phyloP scores from a whole-genome alignment of 2,329 filamentous ascomycete genomes.

The Capronia americana region DNA sequence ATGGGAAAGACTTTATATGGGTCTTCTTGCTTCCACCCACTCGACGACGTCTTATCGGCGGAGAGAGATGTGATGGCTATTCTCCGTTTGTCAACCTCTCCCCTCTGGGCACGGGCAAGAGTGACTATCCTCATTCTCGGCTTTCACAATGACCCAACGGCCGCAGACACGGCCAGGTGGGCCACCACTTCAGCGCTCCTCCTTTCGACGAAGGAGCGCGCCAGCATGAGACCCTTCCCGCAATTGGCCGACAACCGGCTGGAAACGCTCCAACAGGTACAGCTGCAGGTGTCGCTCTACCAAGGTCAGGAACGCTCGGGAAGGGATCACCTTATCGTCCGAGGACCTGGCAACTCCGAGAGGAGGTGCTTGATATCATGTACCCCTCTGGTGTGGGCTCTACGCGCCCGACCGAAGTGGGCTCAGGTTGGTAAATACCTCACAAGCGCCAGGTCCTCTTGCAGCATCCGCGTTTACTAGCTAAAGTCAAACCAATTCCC shows the following conservation, averaged over 20 bases:
- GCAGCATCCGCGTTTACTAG: neutral
- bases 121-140: neutral
- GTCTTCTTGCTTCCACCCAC: neutral
- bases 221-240: neutral
- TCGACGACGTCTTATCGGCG: neutral
- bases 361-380: neutral
- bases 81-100: neutral
- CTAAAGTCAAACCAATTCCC: conserved; percentile 2
- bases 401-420: neutral
- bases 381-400: neutral
- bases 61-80: neutral
- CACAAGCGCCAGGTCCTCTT: neutral
- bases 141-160: neutral
- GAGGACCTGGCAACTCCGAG: neutral
- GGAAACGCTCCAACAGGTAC: neutral
- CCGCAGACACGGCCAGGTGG: neutral
- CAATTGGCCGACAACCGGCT: neutral
- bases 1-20: neutral
- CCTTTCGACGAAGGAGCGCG: neutral
- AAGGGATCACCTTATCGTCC: conserved; percentile 2
- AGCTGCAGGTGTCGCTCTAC: neutral
- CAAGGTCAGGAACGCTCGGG: neutral
- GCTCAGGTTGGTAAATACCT: neutral
- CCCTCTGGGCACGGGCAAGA: neutral
- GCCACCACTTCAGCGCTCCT: neutral